Base-by-base conservation (phyloP, 208 protist species). In the Entamoeba dispar region DNA sequence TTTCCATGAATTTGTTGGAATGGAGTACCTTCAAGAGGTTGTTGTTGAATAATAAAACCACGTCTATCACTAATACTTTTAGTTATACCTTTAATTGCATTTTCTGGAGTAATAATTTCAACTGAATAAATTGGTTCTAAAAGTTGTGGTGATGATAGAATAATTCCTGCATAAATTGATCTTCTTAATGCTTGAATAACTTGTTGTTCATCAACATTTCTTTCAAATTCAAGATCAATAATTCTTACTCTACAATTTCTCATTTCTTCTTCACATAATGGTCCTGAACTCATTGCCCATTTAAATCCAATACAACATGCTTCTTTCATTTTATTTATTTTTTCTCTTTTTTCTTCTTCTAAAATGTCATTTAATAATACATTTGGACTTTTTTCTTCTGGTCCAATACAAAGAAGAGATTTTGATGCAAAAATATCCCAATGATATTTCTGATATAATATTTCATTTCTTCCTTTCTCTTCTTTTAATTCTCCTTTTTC, bases 71-170 rank as follows among this genome's bases (percentile, higher is more conserved):
- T 95, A 73, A 96, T 52, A 22, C 95, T 93, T 38, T 91, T 98
- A 52, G 96, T 94, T 38, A 99, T 94, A 86, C 96, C 96, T 38
- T 92, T 77, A 0, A 98, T 93, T 91, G 95, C 96, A 91, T 98
- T 97, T 4, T 96, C 94, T 50, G 97, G 96, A 43, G 97, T 96
- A 90, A 97, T 94, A 27, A 99, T 97, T 94, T 99, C 98, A 0
- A 98, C 97, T 10, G 94, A 92, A 92, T 97, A 98, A 27, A 99
- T 96, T 0, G 98, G 98, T 96, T 99, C 98, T 96, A 99, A 97
- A 47, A 99, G 96, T 51, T 97, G 96, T 31, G 98, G 98, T 8
- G 95, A 96, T 19, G 98, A 98, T 55, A 96, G 97, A 2, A 99
- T 95, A 50, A 99, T 97, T 10, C 97, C 94, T 34, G 49, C 52